Evolutionary conservation across 768 basidiomycete genomes (phyloP).

Genomic region (Boletus sp.): DNA sequence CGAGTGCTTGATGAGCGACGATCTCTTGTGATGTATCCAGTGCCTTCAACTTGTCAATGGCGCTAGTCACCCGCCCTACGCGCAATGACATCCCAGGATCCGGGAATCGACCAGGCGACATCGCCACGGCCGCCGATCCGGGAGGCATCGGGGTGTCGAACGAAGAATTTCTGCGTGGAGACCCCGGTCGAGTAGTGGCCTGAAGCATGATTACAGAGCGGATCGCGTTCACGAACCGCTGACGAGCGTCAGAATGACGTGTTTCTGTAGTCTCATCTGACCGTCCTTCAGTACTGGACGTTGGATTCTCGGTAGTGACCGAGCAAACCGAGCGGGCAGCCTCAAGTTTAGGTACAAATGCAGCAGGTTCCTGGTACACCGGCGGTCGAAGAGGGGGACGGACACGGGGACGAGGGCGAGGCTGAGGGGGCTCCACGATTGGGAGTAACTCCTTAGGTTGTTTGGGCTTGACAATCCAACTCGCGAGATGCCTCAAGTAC

Average conservation of each 20-base stretch:
- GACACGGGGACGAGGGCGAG: constrained; percentile 9
- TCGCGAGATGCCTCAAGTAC: constrained; percentile 21
- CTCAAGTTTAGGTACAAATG: constrained; percentile 19
- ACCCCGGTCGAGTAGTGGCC: constrained; percentile 29
- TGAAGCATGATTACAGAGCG: constrained; percentile 47
- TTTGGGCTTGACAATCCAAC: constrained; percentile 25
- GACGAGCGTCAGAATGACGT: constrained; percentile 29
- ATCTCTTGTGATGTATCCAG: constrained; percentile 41
- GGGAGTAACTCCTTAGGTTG: constrained; percentile 23
- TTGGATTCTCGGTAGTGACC: constrained; percentile 23
- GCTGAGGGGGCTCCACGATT: constrained; percentile 19
- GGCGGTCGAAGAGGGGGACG: constrained; percentile 11
- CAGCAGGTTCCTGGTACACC: constrained; percentile 21
- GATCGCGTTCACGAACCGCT: constrained; percentile 42
- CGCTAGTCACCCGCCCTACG: constrained; percentile 37
- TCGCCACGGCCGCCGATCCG: constrained; percentile 17
- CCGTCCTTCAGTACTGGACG: constrained; percentile 25
- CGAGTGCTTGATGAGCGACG: constrained; percentile 46
- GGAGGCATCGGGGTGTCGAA: constrained; percentile 26
- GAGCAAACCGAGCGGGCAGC: constrained; percentile 27
- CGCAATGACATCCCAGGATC: constrained; percentile 37
- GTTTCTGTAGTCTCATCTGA: constrained; percentile 26
- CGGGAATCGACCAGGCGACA: constrained; percentile 31
- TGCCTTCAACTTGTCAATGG: constrained; percentile 41
- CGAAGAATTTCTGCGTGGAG: constrained; percentile 31